A percentile compares a stretch with the other conserved stretches of the same genome.
phyloP scores from a whole-genome alignment of 306 rosid genomes.

The Mimosa bimucronata region DNA sequence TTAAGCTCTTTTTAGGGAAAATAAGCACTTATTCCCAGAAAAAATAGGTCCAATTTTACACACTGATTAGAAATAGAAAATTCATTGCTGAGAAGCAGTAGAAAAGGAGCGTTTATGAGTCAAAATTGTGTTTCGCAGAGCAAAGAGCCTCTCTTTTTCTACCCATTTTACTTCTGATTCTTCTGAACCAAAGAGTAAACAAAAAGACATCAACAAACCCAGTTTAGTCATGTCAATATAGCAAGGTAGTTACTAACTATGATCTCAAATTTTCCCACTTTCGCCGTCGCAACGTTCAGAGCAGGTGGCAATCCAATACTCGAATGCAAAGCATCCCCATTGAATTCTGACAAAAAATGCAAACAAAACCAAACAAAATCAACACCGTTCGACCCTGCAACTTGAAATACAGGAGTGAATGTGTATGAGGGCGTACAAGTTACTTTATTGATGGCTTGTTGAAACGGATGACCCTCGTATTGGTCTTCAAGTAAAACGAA shows the following conservation, averaged over 20 bases:
- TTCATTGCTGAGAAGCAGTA: background rate
- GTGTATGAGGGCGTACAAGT: too few species aligned
- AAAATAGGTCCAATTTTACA: too few species aligned
- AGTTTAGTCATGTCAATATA: too few species aligned
- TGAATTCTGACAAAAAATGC: slow-evolving; percentile 73
- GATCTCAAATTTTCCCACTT: slow-evolving; percentile 88
- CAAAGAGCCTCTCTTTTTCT: too few species aligned
- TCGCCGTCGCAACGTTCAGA: slow-evolving; percentile 74
- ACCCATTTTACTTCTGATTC: slow-evolving; percentile 32
- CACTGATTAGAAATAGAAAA: background rate
- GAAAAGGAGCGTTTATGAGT: background rate
- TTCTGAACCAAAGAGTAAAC: slow-evolving; percentile 20
- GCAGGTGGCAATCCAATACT: slow-evolving; percentile 93
- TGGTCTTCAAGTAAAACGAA: too few species aligned
- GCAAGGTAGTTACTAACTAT: slow-evolving; percentile 51
- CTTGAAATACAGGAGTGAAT: too few species aligned
- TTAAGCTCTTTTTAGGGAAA: too few species aligned
- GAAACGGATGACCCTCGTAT: too few species aligned
- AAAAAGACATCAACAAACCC: too few species aligned
- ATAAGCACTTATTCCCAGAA: too few species aligned
- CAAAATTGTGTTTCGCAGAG: slow-evolving; percentile 25
- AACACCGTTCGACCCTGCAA: slow-evolving; percentile 80
- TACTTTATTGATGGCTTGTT: too few species aligned
- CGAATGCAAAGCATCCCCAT: slow-evolving; percentile 93
- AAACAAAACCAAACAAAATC: background rate